Evolutionary conservation across 345 rosid genomes (phyloP), one percentile per base, ranked within the genome.

Genomic region (Litchi chinensis): DNA sequence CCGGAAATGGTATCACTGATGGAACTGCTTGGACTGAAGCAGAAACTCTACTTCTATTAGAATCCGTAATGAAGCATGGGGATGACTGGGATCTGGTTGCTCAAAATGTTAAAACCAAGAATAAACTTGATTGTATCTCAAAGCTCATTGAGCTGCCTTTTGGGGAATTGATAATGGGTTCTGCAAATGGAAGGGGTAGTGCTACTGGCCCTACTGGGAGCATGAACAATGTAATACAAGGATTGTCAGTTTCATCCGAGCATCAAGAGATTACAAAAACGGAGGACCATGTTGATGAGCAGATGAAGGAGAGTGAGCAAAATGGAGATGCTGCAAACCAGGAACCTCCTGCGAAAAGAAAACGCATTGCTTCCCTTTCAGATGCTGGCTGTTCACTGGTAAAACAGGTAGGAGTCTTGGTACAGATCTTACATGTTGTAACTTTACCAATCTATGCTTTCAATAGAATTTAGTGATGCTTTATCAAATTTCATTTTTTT

Each of bases 61-160:
- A 96, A 74, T 90, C 99, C 76, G 88, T 90, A 41, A 78, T 87
- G 79, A 94, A 82, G 85, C 93, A 93, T 76, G 97, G 97, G 52
- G 92, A 94, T 74, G 90, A 96, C 73, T 96, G 99, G 99, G 98
- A 94, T 70, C 93, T 94, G 77, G 92, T 94, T 82, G 93, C 97
- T 9, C 90, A 87, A 82, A 87, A 85, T 84, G 91, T 96, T 81
- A 84, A 85, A 69, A 90, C 93, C 24, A 96, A 93, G 90, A 88
- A 82, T 63, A 93, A 89, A 79, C 82, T 89, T 1, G 98, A 94
- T 71, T 96, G 99, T 78, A 91, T 96, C 77, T 71, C 93, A 12
- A 96, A 93, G 85, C 87, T 96, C 69, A 89, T 96, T 67, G 99
- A 94, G 86, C 85, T 94, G 65, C 99, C 99, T 3, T 91, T 96